Evolutionary conservation across 345 rosid genomes (phyloP), one percentile per base, ranked within the genome.

Genomic region (Geranium brycei): DNA sequence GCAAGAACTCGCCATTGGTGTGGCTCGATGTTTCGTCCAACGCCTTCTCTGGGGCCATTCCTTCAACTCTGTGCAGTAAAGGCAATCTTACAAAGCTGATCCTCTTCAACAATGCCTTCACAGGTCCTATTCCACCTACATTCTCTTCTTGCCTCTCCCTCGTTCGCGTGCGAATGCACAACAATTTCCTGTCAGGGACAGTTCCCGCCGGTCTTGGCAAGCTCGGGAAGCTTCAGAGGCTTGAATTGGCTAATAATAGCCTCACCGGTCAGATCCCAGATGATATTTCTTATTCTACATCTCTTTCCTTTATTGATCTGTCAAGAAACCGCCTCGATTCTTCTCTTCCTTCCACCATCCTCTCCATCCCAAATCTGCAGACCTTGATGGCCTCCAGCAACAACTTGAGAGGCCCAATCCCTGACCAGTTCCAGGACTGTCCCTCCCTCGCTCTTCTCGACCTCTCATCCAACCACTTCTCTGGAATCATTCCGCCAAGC

Each of bases 61-160:
- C 98, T 3, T 66, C 63, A 4, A 75, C 79, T 18, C 61, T 89
- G 63, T 92, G 98, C 83, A 75, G 75, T 79, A 69, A 76, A 51
- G 91, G 95, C 56, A 87, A 79, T 69, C 95, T 92, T 72, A 83
- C 84, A 17, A 89, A 92, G 82, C 91, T 92, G 81, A 92, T 87
- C 62, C 69, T 87, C 64, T 92, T 92, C 87, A 87, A 83, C 80
- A 92, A 92, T 69, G 80, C 73, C 60, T 81, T 92, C 78, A 77
- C 93, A 4, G 97, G 98, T 69, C 76, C 77, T 19, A 81, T 89
- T 68, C 95, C 95, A 1, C n/a, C 60, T 1, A 82, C 82, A 68
- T 64, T 89, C 53, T 72, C 89, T 0, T 71, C 78, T 31, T 92
- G 97, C 55, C 53, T 19, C 4, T 82, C 95, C 2, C 80, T 92